Evolutionary conservation across 176 grass and related monocot species (phyloP).

Genomic region (Carex kokanica): DNA sequence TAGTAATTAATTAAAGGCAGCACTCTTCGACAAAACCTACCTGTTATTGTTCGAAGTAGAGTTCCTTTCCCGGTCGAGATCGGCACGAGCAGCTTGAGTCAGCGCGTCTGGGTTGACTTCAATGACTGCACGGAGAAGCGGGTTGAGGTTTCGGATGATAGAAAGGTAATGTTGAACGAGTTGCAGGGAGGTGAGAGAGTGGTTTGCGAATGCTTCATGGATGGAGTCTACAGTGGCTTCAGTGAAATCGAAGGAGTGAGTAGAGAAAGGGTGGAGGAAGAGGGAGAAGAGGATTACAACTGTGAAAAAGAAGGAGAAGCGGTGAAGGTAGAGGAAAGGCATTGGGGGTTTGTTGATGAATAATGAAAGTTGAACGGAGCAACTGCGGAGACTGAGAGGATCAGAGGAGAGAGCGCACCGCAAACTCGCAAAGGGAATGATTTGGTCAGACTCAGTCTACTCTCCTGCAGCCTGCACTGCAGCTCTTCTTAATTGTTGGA

Average conservation of each 20-base stretch:
- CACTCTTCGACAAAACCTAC: no score
- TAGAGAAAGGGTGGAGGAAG: not conserved
- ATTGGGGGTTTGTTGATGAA: not conserved
- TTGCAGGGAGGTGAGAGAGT: conserved; percentile 39
- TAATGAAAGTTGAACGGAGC: not conserved
- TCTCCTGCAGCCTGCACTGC: no score
- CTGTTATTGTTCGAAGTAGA: no score
- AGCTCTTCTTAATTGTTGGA: no score
- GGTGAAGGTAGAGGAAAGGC: not conserved
- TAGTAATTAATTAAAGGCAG: no score
- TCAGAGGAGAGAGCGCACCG: no score
- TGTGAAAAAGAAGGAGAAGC: not conserved
- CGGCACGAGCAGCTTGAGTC: conserved; percentile 32
- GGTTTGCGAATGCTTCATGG: conserved; percentile 41
- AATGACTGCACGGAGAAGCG: conserved; percentile 45
- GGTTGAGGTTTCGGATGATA: conserved; percentile 40
- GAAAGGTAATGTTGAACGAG: conserved; percentile 47
- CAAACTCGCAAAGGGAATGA: no score
- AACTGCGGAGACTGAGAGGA: no score
- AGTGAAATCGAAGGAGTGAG: conserved; percentile 36
- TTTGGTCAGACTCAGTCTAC: no score
- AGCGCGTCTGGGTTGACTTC: conserved; percentile 68
- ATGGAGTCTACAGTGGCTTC: conserved; percentile 59
- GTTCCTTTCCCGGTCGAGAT: conserved; percentile 13
- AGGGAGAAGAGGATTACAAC: not conserved